Percentiles rank a stretch among this genome's conserved stretches.
Conservation (phyloP, 352 stramenopile genomes). For the Saprolegnia parasitica region DNA sequence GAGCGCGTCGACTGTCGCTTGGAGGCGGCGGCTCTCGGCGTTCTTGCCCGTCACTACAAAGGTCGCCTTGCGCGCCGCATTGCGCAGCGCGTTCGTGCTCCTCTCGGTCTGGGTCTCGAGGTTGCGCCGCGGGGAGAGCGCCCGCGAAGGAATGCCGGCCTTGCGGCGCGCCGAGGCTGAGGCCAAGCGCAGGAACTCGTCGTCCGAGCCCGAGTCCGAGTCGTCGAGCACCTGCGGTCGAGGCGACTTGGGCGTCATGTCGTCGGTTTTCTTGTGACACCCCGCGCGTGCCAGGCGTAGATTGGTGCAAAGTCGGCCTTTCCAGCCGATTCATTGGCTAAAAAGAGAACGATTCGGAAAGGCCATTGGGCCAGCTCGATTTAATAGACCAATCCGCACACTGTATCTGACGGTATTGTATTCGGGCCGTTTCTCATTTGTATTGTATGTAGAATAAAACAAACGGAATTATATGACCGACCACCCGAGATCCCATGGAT, state of each 20-base stretch:
- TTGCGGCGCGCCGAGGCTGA: slow-evolving; percentile 20
- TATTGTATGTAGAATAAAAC: too few species aligned
- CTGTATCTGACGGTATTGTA: too few species aligned
- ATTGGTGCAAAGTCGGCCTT: background rate
- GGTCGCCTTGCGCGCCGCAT: slow-evolving; percentile 15
- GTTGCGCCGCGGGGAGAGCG: slow-evolving; percentile 2
- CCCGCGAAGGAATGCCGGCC: slow-evolving; percentile 6
- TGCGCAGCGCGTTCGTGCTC: slow-evolving; percentile 2
- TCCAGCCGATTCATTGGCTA: slow-evolving; percentile 13
- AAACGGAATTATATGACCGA: background rate
- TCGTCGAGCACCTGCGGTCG: slow-evolving; percentile 9
- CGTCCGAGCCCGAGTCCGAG: slow-evolving; percentile 25
- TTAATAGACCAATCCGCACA: background rate
- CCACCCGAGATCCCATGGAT: slow-evolving; percentile 4
- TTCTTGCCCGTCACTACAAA: slow-evolving; percentile 25
- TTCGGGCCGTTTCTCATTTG: too few species aligned
- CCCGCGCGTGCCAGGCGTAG: background rate
- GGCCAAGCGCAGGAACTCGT: slow-evolving; percentile 27
- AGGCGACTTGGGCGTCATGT: background rate
- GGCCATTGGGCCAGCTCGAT: background rate
- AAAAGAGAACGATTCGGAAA: too few species aligned
- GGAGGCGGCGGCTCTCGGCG: slow-evolving; percentile 7
- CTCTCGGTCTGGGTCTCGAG: background rate
- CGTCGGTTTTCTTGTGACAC: background rate
- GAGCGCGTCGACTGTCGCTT: slow-evolving; percentile 18